Percentiles rank a stretch among this genome's conserved stretches.
phyloP scores from a whole-genome alignment of 495 filamentous ascomycete species.

The Penicillium nucicola region DNA sequence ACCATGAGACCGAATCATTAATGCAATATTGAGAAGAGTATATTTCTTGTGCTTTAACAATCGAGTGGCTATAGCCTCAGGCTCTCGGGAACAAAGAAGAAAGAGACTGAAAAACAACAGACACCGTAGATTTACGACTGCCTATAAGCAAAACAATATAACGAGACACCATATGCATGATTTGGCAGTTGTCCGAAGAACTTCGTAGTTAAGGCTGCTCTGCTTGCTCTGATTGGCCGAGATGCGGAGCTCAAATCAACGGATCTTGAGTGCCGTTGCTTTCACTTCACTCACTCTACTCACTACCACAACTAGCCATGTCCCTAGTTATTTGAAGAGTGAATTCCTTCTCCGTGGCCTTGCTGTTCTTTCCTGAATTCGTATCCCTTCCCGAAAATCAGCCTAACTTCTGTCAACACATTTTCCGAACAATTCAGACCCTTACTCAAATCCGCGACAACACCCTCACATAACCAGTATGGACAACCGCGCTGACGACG shows the following conservation, averaged over 20 bases:
- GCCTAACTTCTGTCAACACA: background rate
- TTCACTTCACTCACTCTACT: background rate
- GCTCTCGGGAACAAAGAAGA: too few species aligned
- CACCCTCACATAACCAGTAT: background rate
- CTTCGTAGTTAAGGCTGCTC: background rate
- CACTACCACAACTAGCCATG: background rate
- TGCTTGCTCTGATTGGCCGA: constrained; percentile 1
- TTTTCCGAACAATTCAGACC: background rate
- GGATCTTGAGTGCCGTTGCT: background rate
- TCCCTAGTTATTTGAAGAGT: background rate
- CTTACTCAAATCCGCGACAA: background rate
- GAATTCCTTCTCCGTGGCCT: background rate
- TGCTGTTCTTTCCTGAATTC: background rate
- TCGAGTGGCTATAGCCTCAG: too few species aligned
- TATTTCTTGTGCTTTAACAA: too few species aligned
- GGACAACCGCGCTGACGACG: background rate
- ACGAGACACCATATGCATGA: too few species aligned
- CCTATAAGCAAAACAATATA: too few species aligned
- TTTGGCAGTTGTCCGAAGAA: background rate
- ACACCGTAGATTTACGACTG: too few species aligned
- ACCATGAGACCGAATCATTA: too few species aligned
- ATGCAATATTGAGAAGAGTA: too few species aligned
- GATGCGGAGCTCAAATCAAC: background rate
- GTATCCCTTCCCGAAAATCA: background rate
- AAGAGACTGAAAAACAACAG: too few species aligned